A percentile compares a stretch with the other conserved stretches of the same genome.
These are phyloP conservation scores for Rhododendron mucronatum DNA, from an alignment of 148 eudicot species.

Conservation along the genomic window DNA sequence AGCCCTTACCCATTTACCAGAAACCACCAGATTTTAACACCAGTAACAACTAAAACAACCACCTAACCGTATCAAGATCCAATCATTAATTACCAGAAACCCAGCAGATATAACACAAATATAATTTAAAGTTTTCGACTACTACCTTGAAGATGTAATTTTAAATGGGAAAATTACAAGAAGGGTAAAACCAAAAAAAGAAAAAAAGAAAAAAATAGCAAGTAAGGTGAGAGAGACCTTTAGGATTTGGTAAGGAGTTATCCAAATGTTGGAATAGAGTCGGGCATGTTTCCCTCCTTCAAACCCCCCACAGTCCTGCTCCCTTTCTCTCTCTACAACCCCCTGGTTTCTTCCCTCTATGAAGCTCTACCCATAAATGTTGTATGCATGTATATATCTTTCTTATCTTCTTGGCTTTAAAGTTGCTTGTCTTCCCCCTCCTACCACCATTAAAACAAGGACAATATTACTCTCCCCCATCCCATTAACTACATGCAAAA, in stretches of 20 bases:
- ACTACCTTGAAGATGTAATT: not conserved
- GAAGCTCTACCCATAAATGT: too few relatives aligned
- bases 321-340: too few relatives aligned
- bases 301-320: too few relatives aligned
- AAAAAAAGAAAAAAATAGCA: slow-evolving; percentile 4
- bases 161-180: slow-evolving; percentile 5
- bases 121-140: not conserved
- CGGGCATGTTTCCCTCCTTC: slow-evolving; percentile 27
- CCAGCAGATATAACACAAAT: not conserved
- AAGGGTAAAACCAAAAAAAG: slow-evolving; percentile 14
- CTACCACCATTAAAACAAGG: too few relatives aligned
- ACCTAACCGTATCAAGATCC: not conserved
- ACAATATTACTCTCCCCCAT: too few relatives aligned
- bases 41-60: not conserved
- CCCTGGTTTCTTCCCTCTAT: too few relatives aligned
- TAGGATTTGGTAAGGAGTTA: slow-evolving; percentile 17
- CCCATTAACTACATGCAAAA: too few relatives aligned
- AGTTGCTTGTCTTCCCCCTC: too few relatives aligned
- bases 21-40: not conserved
- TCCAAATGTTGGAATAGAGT: slow-evolving; percentile 19
- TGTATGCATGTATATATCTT: too few relatives aligned
- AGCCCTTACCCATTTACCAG: not conserved
- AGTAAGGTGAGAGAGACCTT: slow-evolving; percentile 22
- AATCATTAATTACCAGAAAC: not conserved
- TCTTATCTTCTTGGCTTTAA: too few relatives aligned